Evolutionary conservation across 2,329 filamentous ascomycete species (phyloP), one percentile per base, ranked within the genome.

Genomic region (Talaromyces sp.): DNA sequence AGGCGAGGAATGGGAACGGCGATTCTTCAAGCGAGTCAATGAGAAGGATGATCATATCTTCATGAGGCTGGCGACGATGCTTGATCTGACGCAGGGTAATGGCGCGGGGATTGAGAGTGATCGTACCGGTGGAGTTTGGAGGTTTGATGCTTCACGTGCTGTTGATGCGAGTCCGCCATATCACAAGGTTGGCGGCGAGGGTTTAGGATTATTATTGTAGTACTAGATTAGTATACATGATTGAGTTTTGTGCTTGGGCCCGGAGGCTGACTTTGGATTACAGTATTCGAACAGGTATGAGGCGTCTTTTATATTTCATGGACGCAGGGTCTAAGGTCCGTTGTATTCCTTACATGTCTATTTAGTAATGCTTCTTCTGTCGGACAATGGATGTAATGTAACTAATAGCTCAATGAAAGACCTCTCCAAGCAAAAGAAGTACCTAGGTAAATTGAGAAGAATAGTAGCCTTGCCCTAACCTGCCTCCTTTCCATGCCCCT

Each of bases 1-100:
- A 71, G 88, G 88, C 22, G 85, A 85, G 51, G 83, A 86, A 47
- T 99, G 95, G 94, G 86, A 93, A 73, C 85, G 93, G 54, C 85
- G 90, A 63, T 98, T 95, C 81, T 99, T 98, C 80, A 86, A 72
- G 51, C 74, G 75, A 22, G 68, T 77, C 29, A 72, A 79, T 8
- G 72, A 76, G 25, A 70, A 73, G 27, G 74, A 75, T 25, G 73
- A 78, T 40, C 70, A 82, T 65, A 71, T 74, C 1, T 79, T 85
- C 69, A 72, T 76, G 58, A 69, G 75, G 36, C 74, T 86, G 53
- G 80, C 78, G 2, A 78, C 77, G 47, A 74, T 72, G 63, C 75
- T 82, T 25, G 77, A 78, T 22, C 68, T 80, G 31, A 65, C 71
- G 8, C 69, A 71, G 72, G 83, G 69, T 78, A 83, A 68, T 74